Evolutionary conservation across 163 green algal genomes (phyloP), one percentile per base, ranked within the genome.

Genomic region (Smithsoniella earleae): DNA sequence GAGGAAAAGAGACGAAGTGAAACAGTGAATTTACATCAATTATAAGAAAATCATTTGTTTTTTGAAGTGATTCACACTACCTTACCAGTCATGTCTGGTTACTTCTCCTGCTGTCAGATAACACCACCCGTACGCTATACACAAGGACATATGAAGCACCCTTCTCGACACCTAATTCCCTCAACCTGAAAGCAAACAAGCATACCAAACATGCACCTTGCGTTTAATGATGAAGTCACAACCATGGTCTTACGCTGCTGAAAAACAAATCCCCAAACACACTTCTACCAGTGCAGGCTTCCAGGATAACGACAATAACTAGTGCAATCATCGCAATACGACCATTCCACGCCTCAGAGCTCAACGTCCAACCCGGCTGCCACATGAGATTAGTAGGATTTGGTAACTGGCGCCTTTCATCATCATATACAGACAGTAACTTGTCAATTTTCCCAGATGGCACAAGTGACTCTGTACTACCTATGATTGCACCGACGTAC

Each of bases 321-420:
- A 97, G 80, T 2, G 85, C 88, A 2, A 98, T 49, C 91, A 97
- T 97, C 31, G 92, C 92, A 8, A 96, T 85, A 66, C 89, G 83
- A 4, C 90, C 89, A 76, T 95, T 95, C 82, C 77, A 83, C 28
- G 66, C 80, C 75, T 84, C 78, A 75, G 40, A 75, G 54, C 65
- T 86, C 62, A 87, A 85, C n/a, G 92, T 98, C 86, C 87, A 98
- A 27, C 93, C 93, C 86, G 88, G 96, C 77, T 90, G 52, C 91
- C 92, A 98, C 36, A 90, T 77, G 44, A 80, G 40, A 49, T 13
- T 13, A 49, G 13, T 82, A 1, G 93, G 92, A 0, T 87, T 78
- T 0, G 93, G 93, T 73, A 97, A 83, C 54, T 90, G 81, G 30
- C 66, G 81, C 8, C 92, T 79, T 38, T 96, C 89, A 2, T 86